Evolutionary conservation across 1,284 basidiomycete species (phyloP), one percentile per base, ranked within the genome.

Genomic region (Sporisorium scitamineum): DNA sequence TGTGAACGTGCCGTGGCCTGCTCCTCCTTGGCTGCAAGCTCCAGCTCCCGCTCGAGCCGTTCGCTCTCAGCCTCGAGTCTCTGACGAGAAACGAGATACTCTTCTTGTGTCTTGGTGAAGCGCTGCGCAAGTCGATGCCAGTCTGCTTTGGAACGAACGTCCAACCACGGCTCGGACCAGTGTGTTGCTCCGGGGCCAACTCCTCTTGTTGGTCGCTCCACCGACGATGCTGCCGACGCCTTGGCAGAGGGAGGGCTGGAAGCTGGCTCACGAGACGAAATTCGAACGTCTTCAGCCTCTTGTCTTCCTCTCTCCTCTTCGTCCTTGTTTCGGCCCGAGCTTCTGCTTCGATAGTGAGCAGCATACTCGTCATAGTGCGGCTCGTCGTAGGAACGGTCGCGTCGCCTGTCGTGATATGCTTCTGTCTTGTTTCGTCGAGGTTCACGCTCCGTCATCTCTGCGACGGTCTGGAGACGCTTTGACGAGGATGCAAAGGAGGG

Each of bases 111-210:
- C 50, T 68, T 73, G 20, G 62, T 53, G 50, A 77, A 77, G 16
- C 75, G 62, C 50, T 73, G 58, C 3, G 75, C 70, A 5, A 77
- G 60, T 7, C 63, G 59, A 24, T 77, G 67, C 75, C 75, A 77
- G 50, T 77, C 75, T 2, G 70, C 20, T 18, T 51, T 54, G 11
- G 66, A 67, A 1, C 75, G 70, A 2, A 77, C 70, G 42, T 77
- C 70, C 10, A 77, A 53, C 75, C 75, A 77, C 8, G 70, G 75
- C 52, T 77, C 75, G 13, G 60, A 69, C 75, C 70, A 74, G 50
- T 70, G 75, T 2, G 75, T 61, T 14, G 75, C 75, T 5, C 75
- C 75, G 2, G 66, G 75, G 7, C 70, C 75, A 2, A 77, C 70
- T 14, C 70, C 75, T 57, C 61, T 67, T 22, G 67, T 61, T 20